Base-by-base conservation (phyloP, 192 early-diverging fungal genomes). In the Cetraspora pellucida region DNA sequence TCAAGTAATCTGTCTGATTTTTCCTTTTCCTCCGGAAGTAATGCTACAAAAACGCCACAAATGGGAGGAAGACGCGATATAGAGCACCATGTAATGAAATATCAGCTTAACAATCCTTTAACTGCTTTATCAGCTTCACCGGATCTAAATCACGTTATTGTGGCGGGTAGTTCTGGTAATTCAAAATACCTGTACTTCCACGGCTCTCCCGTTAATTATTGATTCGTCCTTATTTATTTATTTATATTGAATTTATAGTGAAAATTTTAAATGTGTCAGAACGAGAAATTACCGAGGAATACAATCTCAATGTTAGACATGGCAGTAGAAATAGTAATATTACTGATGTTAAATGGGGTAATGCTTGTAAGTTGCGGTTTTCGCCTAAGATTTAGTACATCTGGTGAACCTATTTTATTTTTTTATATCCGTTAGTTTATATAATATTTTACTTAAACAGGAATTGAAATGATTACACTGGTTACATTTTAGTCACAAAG, bases 281-380 rank as follows among this genome's bases (percentile, higher is more conserved):
- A 11, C 65, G 57, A 21, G 86, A 84, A 25, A 84, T 89, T 25
- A 86, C 82, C 27, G 94, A 95, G 57, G 75, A 79, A 27, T 59
- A 89, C 49, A 93, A 93, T 77, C 78, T 95, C n/a, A 85, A 91
- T 7, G 90, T 86, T 8, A 83, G 84, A 37, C 83, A 87, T 60
- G 65, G 80, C 23, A 89, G 82, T 71, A 77, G 84, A 65, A 83
- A 84, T 74, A 88, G 84, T 61, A 93, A 87, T 63, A 37, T 54
- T 19, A 19, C 16, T 54, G 93, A 95, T 80, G 92, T 93, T 19
- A 92, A 92, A 70, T 95, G 93, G 93, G 92, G 90, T n/a, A 88
- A 87, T 72, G 63, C 77, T 21, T 79, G 87, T 89, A 74, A 78
- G 72, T 78, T 78, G 25, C 77, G 37, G 37, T 37, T 37, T 37